phyloP scores from a whole-genome alignment of 2,329 filamentous ascomycete genomes.

The Talaromyces marneffei region DNA sequence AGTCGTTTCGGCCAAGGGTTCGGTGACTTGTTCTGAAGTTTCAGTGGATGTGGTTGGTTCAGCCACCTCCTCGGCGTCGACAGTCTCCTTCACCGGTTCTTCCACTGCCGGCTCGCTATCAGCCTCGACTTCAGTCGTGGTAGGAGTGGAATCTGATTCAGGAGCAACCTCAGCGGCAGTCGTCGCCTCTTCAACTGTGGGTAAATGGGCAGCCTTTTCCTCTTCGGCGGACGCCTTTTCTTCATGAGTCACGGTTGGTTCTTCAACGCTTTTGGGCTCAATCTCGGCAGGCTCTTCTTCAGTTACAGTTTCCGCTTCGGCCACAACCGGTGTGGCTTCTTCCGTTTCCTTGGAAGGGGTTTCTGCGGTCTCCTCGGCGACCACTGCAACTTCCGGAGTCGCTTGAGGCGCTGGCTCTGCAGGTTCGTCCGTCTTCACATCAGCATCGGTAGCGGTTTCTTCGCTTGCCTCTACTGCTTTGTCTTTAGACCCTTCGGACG shows the following conservation, averaged over 20 bases:
- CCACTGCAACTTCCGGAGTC: background rate
- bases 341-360: background rate
- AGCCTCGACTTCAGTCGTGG: background rate
- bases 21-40: background rate
- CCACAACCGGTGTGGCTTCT: slow-evolving; percentile 6
- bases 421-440: background rate
- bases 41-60: background rate
- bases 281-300: slow-evolving; percentile 1
- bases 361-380: background rate
- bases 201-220: background rate
- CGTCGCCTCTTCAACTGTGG: background rate
- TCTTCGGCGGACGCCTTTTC: background rate
- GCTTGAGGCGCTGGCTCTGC: background rate
- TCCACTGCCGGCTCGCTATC: background rate
- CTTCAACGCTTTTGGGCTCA: background rate
- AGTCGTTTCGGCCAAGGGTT: background rate
- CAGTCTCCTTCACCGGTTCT: background rate
- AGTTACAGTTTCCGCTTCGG: background rate
- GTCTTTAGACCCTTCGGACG: background rate
- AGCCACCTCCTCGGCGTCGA: background rate
- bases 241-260: background rate
- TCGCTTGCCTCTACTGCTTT: background rate
- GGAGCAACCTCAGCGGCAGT: background rate
- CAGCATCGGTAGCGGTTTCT: background rate
- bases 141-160: background rate